Evolutionary conservation across 1,284 basidiomycete species (phyloP).

Genomic region (Boletus subluridellus): DNA sequence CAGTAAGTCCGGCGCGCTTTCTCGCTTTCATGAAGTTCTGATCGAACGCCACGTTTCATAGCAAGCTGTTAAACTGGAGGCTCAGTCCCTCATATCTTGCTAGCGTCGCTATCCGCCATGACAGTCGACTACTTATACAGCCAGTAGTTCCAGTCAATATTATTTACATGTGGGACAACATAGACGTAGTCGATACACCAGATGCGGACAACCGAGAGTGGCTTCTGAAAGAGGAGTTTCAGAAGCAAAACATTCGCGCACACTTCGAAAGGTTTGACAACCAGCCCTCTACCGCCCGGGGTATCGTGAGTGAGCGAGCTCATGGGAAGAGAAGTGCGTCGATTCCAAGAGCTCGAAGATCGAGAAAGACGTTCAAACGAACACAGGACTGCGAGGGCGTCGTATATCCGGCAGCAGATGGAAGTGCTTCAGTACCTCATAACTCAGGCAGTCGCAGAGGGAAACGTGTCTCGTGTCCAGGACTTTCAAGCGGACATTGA

Average conservation of each 20-base stretch:
- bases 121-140: too few relatives aligned
- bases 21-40: too few relatives aligned
- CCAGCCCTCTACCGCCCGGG: background rate
- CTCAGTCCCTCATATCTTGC: too few relatives aligned
- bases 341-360: slow-evolving; percentile 1
- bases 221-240: background rate
- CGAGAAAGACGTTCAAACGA: background rate
- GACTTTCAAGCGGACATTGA: slow-evolving; percentile 1
- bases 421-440: slow-evolving; percentile 1
- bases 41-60: too few relatives aligned
- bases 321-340: background rate
- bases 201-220: background rate
- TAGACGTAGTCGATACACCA: too few relatives aligned
- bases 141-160: too few relatives aligned
- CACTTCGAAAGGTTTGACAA: slow-evolving; percentile 6
- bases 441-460: background rate
- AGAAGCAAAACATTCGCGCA: background rate
- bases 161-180: too few relatives aligned
- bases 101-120: too few relatives aligned
- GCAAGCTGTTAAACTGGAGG: too few relatives aligned
- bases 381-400: background rate
- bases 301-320: background rate
- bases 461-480: background rate
- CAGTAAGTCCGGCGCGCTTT: too few relatives aligned
- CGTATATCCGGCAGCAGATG: background rate